phyloP scores from a whole-genome alignment of 495 filamentous ascomycete genomes.

The Saxophila tyrrhenica region DNA sequence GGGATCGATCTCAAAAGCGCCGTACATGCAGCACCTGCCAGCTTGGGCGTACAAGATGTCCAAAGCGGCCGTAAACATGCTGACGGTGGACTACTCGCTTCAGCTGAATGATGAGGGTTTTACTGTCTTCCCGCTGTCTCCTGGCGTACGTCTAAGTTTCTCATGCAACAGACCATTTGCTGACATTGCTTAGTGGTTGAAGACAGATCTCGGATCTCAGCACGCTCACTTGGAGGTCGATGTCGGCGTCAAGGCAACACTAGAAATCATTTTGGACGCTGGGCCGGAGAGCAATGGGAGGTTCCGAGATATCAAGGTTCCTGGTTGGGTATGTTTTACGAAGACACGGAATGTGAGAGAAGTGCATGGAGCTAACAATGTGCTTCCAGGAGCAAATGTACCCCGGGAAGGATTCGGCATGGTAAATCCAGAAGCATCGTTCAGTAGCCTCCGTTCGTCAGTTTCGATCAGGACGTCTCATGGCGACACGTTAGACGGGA shows the following conservation, averaged over 20 bases:
- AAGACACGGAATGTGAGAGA: neutral
- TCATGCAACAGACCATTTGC: neutral
- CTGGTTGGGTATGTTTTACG: slow-evolving; percentile 27
- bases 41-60: slow-evolving; percentile 23
- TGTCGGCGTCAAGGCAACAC: slow-evolving; percentile 33
- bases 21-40: neutral
- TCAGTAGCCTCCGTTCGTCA: neutral
- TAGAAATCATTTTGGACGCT: slow-evolving; percentile 35
- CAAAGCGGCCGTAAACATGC: slow-evolving; percentile 20
- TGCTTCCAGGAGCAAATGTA: neutral
- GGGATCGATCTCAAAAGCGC: neutral
- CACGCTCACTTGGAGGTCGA: slow-evolving; percentile 37
- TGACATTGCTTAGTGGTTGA: slow-evolving; percentile 34
- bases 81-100: slow-evolving; percentile 15
- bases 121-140: slow-evolving; percentile 15
- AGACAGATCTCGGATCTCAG: slow-evolving; percentile 37
- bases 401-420: neutral
- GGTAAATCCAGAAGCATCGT: neutral
- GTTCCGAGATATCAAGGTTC: slow-evolving; percentile 35
- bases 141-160: slow-evolving; percentile 21
- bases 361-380: neutral
- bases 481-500: too few species aligned
- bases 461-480: neutral
- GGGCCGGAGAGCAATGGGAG: slow-evolving; percentile 34
- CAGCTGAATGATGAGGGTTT: slow-evolving; percentile 14